phyloP scores from a whole-genome alignment of 352 stramenopile genomes.

The Sclerospora graminicola region DNA sequence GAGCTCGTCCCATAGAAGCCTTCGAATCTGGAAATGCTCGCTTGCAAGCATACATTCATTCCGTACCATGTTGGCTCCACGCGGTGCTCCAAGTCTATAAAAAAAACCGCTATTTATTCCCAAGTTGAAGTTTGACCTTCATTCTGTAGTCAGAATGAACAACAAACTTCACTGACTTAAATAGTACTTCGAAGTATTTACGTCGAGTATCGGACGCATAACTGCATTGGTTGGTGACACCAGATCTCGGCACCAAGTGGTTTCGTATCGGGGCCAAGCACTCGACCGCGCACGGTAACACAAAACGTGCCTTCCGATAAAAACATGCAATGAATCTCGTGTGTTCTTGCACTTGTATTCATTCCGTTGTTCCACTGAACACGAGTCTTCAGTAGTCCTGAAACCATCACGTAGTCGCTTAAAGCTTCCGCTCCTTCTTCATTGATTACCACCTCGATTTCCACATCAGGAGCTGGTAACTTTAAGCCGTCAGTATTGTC shows the following conservation, averaged over 20 bases:
- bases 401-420: conserved; percentile 25
- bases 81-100: no score
- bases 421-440: conserved; percentile 18
- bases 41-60: no score
- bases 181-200: conserved; percentile 13
- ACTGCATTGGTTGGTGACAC: conserved; percentile 34
- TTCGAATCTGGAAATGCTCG: no score
- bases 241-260: conserved; percentile 21
- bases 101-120: no score
- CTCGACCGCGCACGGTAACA: conserved; percentile 26
- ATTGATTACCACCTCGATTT: conserved; percentile 25
- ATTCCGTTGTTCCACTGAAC: conserved; percentile 13
- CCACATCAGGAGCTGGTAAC: conserved; percentile 5
- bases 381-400: conserved; percentile 24
- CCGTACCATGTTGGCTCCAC: no score
- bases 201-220: conserved; percentile 15
- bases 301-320: conserved; percentile 48
- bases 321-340: conserved; percentile 50
- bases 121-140: no score
- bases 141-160: no score
- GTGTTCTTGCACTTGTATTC: conserved; percentile 7
- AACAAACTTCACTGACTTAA: conserved; percentile 18
- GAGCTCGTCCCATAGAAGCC: no score
- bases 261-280: conserved; percentile 9
- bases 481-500: neutral